Evolutionary conservation across 257 asterid species (phyloP), one percentile per base, ranked within the genome.

Genomic region (Primulina tabacum): DNA sequence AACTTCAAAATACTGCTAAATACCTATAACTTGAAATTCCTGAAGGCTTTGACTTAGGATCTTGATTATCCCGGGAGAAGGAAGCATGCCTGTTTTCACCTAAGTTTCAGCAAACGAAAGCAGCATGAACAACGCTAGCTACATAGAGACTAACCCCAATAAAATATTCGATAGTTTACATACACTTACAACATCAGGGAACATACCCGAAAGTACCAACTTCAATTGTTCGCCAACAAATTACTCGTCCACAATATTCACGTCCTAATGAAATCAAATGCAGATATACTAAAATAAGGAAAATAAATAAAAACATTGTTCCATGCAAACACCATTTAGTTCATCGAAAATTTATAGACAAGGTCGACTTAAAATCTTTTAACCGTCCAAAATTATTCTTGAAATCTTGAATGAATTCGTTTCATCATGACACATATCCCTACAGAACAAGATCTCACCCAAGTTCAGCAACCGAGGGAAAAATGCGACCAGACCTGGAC

Each of bases 61-160:
- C 84, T 83, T 85, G 62, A 93, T 83, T 77, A 87, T 89, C 69
- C 88, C 90, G 56, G 85, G 79, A 35, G 99, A 80, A 62, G 99
- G 97, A 58, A 90, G 94, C 99, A 93, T 93, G 62, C 99, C 99
- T 26, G 99, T 89, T 86, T 93, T 93, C 80, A 90, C 98, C 98
- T 92, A 82, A 63, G 67, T 73, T 77, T 83, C 83, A 83, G 78
- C 56, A 64, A 65, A 47, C 16, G 7, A 47, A 47, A 16, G 4
- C 18, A 47, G 18, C 56, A 12, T 47, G 56, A 47, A 12, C 56
- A 16, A 47, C 7, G 7, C 18, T 47, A 14, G 56, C 20, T 14
- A 16, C 18, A 47, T 2, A 43, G 8, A 50, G 56, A 50, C 7
- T 50, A 4, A 50, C 56, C 2, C 56, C 7, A 50, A 50, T 5